Evolutionary conservation across 352 stramenopile species (phyloP).

Genomic region (Globisporangium yorkense): DNA sequence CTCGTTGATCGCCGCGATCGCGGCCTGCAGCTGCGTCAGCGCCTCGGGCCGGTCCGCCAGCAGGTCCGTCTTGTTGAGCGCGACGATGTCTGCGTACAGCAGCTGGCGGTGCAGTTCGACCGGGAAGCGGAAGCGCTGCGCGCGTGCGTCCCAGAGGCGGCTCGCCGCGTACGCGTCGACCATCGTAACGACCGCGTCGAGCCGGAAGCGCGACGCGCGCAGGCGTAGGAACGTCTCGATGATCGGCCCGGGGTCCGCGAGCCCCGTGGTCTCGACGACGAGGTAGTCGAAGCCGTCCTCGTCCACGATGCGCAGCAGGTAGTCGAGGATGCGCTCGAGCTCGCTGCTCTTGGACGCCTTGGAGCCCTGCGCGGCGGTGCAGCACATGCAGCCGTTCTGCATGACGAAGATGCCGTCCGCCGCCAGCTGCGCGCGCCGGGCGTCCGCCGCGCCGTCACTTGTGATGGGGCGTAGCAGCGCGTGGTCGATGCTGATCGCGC

Average conservation of each 20-base stretch:
- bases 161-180: slow-evolving; percentile 85
- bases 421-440: slow-evolving; percentile 11
- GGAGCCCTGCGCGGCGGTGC: slow-evolving; percentile 78
- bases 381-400: slow-evolving; percentile 98
- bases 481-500: slow-evolving; percentile 68
- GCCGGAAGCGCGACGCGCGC: slow-evolving; percentile 84
- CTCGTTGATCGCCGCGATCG: slow-evolving; percentile 40
- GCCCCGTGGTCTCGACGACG: slow-evolving; percentile 95
- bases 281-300: slow-evolving; percentile 94
- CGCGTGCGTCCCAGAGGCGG: slow-evolving; percentile 25
- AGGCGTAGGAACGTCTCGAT: slow-evolving; percentile 95
- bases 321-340: slow-evolving; percentile 91
- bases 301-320: slow-evolving; percentile 52
- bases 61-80: slow-evolving; percentile 71
- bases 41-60: slow-evolving; percentile 21
- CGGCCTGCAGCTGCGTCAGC: slow-evolving; percentile 23
- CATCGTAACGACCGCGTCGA: slow-evolving; percentile 95
- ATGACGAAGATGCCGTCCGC: slow-evolving; percentile 93
- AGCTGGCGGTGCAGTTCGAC: slow-evolving; percentile 61
- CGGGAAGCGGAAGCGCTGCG: slow-evolving; percentile 28
- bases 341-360: slow-evolving; percentile 87
- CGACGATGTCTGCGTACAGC: slow-evolving; percentile 64
- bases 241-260: slow-evolving; percentile 96
- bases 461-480: slow-evolving; percentile 22
- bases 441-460: not conserved